Evolutionary conservation across 2,329 filamentous ascomycete genomes (phyloP), one percentile per base, ranked within the genome.

Genomic region (Botrytis galanthina): DNA sequence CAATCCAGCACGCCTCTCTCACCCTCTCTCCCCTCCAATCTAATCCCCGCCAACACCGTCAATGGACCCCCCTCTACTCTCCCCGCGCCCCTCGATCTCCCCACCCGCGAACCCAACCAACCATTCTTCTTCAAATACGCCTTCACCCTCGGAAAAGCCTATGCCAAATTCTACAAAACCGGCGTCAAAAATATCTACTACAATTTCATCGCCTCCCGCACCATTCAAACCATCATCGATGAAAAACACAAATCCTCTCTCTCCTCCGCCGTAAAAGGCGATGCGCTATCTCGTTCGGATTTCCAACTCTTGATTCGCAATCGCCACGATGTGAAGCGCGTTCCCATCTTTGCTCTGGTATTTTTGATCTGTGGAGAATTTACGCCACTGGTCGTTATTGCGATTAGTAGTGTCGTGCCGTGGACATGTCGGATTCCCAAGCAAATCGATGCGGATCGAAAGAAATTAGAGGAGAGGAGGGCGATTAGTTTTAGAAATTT

Each of bases 151-250:
- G 95, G 93, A 75, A 92, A 92, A 81, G 89, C 92, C 70, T 97
- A 97, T 82, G 82, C 92, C 16, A 83, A 83, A 51, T 98, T 98
- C 87, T 98, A 98, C 89, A 97, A 96, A 83, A 87, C 89, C 1
- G 95, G 95, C 29, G 83, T 97, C 46, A 90, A 90, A 80, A 90
- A 92, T 78, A 90, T 97, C 70, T 90, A 89, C 81, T 83, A 85
- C 74, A 97, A 97, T 76, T 85, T 86, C 76, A 83, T 84, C 73
- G 79, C 84, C 16, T 81, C 85, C 0, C 82, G 81, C 10, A 72
- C 79, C 8, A 76, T 87, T 77, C 86, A 88, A 66, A 80, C 84
- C 35, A 85, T 87, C 18, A 81, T 91, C 22, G 82, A 83, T 70
- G 82, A 84, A 12, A 75, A 79, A 77, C 82, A 80, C 78, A 79